These are phyloP conservation scores for Boletus sp. DNA, from an alignment of 768 basidiomycete species.

Conservation along the genomic window DNA sequence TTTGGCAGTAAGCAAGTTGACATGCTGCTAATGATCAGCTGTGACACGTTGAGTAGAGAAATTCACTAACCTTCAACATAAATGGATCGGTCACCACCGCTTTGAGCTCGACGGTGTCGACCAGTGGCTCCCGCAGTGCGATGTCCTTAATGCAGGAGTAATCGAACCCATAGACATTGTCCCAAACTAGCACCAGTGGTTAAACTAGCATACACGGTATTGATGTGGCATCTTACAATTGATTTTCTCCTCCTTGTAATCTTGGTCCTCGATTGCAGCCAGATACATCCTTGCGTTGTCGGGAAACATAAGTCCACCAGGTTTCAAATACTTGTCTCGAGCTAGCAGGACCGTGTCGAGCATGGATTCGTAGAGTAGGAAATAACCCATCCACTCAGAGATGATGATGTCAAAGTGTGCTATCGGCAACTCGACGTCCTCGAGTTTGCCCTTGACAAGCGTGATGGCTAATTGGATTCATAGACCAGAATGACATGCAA, in stretches of 20 bases:
- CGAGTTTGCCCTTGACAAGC: slow-evolving; percentile 96
- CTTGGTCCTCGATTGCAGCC: slow-evolving; percentile 98
- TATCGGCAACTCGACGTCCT: slow-evolving; percentile 86
- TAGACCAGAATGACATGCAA: slow-evolving; percentile 2
- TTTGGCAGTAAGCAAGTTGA: slow-evolving; percentile 86
- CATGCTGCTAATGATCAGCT: slow-evolving; percentile 52
- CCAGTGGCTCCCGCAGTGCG: slow-evolving; percentile 91
- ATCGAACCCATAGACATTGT: slow-evolving; percentile 99
- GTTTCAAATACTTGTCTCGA: slow-evolving; percentile 93
- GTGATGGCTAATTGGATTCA: slow-evolving; percentile 66
- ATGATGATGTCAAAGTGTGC: slow-evolving; percentile 97
- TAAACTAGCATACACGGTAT: not conserved
- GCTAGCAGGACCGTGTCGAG: slow-evolving; percentile 97
- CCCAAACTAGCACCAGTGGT: slow-evolving; percentile 73
- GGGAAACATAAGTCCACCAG: slow-evolving; percentile 91
- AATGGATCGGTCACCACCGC: slow-evolving; percentile 93
- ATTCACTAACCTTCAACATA: slow-evolving; percentile 69
- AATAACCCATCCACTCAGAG: slow-evolving; percentile 99
- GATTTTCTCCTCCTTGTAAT: slow-evolving; percentile 99
- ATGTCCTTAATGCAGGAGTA: slow-evolving; percentile 99
- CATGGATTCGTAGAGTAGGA: slow-evolving; percentile 99
- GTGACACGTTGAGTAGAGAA: not conserved
- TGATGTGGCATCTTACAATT: slow-evolving; percentile 60
- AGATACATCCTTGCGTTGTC: slow-evolving; percentile 90
- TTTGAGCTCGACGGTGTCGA: slow-evolving; percentile 98